These are phyloP conservation scores for Cladosporium oxysporum DNA, from an alignment of 2,329 filamentous ascomycete species.

Conservation along the genomic window DNA sequence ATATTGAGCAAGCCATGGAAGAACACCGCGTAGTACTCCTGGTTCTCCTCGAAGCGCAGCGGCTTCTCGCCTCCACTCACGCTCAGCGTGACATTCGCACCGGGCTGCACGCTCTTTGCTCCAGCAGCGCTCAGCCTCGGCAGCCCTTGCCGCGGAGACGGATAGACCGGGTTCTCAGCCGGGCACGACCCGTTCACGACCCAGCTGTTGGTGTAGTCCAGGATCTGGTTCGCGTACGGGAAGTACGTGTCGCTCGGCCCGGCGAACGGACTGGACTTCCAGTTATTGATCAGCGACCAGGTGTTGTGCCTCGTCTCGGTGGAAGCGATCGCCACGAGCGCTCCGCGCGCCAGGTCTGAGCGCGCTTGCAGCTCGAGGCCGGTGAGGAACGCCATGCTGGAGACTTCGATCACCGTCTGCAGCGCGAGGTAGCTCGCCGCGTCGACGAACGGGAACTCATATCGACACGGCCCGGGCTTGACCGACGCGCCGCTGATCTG, in stretches of 20 bases:
- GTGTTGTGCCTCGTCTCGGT: constrained; percentile 45
- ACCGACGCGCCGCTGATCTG: constrained; percentile 45
- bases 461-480: constrained; percentile 44
- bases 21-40: constrained; percentile 45
- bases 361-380: constrained; percentile 41
- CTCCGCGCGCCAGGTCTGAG: constrained; percentile 38
- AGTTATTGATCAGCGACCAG: constrained; percentile 48
- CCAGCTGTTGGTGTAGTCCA: constrained; percentile 41
- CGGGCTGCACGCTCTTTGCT: constrained; percentile 34
- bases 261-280: constrained; percentile 43
- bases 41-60: constrained; percentile 23
- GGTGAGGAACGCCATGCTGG: constrained; percentile 45
- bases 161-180: constrained; percentile 41
- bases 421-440: constrained; percentile 34
- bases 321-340: constrained; percentile 43
- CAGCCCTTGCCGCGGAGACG: constrained; percentile 40
- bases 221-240: constrained; percentile 47
- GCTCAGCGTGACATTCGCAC: constrained; percentile 36
- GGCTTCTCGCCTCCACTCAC: constrained; percentile 32
- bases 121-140: constrained; percentile 33
- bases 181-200: constrained; percentile 40
- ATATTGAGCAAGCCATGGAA: constrained; percentile 43
- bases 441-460: constrained; percentile 33
- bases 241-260: constrained; percentile 47
- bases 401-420: constrained; percentile 41